Conservation (phyloP, 768 basidiomycete genomes). For the Candolleomyces aberdarensis region DNA sequence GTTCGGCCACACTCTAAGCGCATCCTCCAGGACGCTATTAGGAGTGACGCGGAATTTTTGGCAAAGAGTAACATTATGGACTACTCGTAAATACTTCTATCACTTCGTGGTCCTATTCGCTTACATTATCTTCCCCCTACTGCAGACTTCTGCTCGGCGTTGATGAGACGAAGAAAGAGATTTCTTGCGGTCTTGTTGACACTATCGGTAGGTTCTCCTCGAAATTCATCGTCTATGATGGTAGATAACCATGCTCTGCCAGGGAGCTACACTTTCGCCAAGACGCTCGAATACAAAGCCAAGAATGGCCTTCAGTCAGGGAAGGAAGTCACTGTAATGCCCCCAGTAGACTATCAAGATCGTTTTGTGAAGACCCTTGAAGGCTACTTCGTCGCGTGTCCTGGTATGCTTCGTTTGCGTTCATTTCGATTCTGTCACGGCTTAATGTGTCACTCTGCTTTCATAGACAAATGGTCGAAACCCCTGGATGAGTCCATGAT, state of each 20-base stretch:
- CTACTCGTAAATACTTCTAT: constrained; percentile 57
- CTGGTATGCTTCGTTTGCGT: constrained; percentile 41
- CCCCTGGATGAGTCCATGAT: constrained; percentile 37
- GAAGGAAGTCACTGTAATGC: constrained; percentile 77
- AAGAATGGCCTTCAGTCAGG: constrained; percentile 71
- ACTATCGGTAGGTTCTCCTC: constrained; percentile 57
- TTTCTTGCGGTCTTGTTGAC: constrained; percentile 79
- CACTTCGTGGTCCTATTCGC: not conserved
- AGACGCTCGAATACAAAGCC: constrained; percentile 83
- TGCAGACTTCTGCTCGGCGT: constrained; percentile 68
- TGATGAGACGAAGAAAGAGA: constrained; percentile 61
- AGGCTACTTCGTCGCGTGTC: constrained; percentile 74
- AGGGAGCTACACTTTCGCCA: constrained; percentile 84
- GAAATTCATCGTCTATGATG: not conserved
- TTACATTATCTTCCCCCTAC: not conserved
- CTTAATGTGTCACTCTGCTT: not conserved
- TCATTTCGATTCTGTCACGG: not conserved
- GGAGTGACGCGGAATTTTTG: constrained; percentile 70
- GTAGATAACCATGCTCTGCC: not conserved
- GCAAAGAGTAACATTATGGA: constrained; percentile 82
- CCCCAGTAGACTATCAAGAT: constrained; percentile 76
- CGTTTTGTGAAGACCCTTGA: constrained; percentile 72
- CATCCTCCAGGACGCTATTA: constrained; percentile 67
- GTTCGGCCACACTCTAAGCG: constrained; percentile 71
- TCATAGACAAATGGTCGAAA: constrained; percentile 48